These are phyloP conservation scores for Calycina herbarum DNA, from an alignment of 2,329 filamentous ascomycete genomes.

Conservation along the genomic window DNA sequence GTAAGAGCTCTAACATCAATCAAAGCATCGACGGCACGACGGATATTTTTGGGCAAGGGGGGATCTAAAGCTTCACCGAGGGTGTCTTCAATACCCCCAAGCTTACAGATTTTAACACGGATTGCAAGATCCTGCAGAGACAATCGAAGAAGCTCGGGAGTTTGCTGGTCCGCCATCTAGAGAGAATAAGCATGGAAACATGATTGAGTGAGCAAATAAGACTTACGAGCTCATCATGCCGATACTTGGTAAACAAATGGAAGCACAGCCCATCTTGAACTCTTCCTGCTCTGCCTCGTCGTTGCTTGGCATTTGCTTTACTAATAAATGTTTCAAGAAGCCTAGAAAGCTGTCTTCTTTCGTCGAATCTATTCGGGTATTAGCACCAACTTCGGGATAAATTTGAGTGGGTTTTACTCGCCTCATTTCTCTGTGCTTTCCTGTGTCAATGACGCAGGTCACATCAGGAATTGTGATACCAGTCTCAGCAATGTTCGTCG, in stretches of 20 bases:
- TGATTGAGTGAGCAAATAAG: neutral
- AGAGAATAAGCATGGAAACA: conserved; percentile 7
- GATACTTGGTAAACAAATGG: conserved; percentile 88
- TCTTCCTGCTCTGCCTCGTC: conserved; percentile 88
- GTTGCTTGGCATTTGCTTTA: conserved; percentile 91
- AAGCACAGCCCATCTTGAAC: conserved; percentile 95
- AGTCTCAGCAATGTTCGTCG: conserved; percentile 97
- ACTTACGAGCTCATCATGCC: conserved; percentile 68
- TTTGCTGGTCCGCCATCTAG: conserved; percentile 83
- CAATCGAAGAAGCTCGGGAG: conserved; percentile 90
- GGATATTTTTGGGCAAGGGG: conserved; percentile 88
- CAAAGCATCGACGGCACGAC: conserved; percentile 86
- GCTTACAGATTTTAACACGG: conserved; percentile 94
- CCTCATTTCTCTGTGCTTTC: conserved; percentile 96
- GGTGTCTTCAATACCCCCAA: conserved; percentile 90
- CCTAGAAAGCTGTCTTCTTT: conserved; percentile 84
- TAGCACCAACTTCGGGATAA: neutral
- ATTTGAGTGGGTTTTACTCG: conserved; percentile 11
- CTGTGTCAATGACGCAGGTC: conserved; percentile 93
- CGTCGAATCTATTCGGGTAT: conserved; percentile 63
- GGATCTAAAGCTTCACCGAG: conserved; percentile 85
- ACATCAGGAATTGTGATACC: conserved; percentile 98
- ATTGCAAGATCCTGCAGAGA: conserved; percentile 94
- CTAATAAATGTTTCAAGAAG: conserved; percentile 96
- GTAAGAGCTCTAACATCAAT: conserved; percentile 92